Conservation (phyloP, 1,139 yeast species). For the Blastobotrys illinoisensis region DNA sequence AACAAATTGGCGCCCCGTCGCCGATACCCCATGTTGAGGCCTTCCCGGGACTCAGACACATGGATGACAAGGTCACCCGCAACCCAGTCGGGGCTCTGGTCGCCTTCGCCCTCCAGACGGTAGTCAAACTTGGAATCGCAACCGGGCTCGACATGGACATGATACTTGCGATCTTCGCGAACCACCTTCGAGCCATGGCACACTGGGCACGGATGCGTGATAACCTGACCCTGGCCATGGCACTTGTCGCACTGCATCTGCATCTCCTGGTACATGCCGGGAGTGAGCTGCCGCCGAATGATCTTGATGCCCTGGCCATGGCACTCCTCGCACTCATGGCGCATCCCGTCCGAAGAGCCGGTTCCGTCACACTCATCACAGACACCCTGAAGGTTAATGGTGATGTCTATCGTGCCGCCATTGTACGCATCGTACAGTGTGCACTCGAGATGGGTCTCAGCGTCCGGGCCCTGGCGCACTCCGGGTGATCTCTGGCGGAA, state of each 20-base stretch:
- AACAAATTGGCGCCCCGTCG: constrained; percentile 69
- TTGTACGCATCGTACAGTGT: constrained; percentile 61
- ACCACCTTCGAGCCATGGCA: constrained; percentile 71
- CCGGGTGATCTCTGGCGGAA: constrained; percentile 29
- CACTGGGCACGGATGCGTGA: constrained; percentile 54
- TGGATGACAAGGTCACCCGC: constrained; percentile 73
- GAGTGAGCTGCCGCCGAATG: constrained; percentile 74
- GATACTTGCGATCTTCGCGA: constrained; percentile 51
- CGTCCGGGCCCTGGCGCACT: constrained; percentile 52
- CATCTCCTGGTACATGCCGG: constrained; percentile 84
- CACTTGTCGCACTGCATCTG: constrained; percentile 77
- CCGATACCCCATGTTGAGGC: constrained; percentile 66
- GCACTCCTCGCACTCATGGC: constrained; percentile 61
- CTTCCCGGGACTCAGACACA: constrained; percentile 39
- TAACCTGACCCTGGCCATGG: constrained; percentile 66
- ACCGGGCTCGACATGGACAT: constrained; percentile 66
- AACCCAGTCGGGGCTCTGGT: constrained; percentile 70
- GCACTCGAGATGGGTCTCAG: constrained; percentile 52
- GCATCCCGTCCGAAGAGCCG: constrained; percentile 76
- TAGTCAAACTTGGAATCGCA: constrained; percentile 54
- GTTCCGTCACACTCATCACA: constrained; percentile 78
- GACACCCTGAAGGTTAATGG: constrained; percentile 63
- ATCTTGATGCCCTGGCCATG: constrained; percentile 66
- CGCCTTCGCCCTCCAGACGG: constrained; percentile 71
- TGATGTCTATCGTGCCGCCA: constrained; percentile 60